These are phyloP conservation scores for Aspergillus sp. DNA, from an alignment of 2,329 filamentous ascomycete species.

Conservation along the genomic window DNA sequence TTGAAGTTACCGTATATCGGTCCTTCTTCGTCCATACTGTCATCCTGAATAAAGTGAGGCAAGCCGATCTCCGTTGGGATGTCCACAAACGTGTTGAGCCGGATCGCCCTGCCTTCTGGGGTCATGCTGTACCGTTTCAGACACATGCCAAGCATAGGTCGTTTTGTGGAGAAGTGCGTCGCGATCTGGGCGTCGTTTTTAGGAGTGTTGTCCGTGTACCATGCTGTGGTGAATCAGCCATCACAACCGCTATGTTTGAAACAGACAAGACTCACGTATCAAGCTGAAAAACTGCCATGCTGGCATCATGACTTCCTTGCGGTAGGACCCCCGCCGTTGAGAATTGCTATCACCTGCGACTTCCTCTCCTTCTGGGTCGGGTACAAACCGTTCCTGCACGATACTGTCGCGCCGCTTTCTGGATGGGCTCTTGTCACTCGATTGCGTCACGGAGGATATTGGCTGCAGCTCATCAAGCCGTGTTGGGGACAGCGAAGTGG, in stretches of 20 bases:
- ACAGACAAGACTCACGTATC: slow-evolving; percentile 64
- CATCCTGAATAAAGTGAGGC: slow-evolving; percentile 86
- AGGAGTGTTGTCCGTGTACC: slow-evolving; percentile 72
- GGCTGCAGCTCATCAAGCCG: slow-evolving; percentile 21
- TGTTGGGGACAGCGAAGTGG: slow-evolving; percentile 25
- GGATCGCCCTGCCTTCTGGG: slow-evolving; percentile 64
- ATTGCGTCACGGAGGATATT: slow-evolving; percentile 27
- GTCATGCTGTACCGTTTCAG: slow-evolving; percentile 85
- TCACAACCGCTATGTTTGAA: not conserved
- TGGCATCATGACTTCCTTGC: slow-evolving; percentile 88
- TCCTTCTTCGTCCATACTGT: slow-evolving; percentile 65
- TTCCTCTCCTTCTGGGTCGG: slow-evolving; percentile 43
- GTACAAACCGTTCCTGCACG: slow-evolving; percentile 44
- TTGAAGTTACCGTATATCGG: slow-evolving; percentile 86
- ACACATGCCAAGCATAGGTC: slow-evolving; percentile 88
- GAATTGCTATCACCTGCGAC: slow-evolving; percentile 22
- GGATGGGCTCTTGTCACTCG: slow-evolving; percentile 21
- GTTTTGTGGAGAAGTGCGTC: slow-evolving; percentile 77
- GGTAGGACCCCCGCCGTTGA: slow-evolving; percentile 42
- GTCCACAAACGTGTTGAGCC: slow-evolving; percentile 81
- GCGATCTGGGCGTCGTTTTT: slow-evolving; percentile 76
- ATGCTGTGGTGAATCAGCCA: slow-evolving; percentile 58
- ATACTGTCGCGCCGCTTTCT: slow-evolving; percentile 40
- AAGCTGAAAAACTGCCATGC: slow-evolving; percentile 97
- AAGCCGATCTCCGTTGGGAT: slow-evolving; percentile 82